A percentile compares a stretch with the other conserved stretches of the same genome.
Conservation (phyloP, 1,284 basidiomycete genomes). For the Cryptococcus maquisensis region DNA sequence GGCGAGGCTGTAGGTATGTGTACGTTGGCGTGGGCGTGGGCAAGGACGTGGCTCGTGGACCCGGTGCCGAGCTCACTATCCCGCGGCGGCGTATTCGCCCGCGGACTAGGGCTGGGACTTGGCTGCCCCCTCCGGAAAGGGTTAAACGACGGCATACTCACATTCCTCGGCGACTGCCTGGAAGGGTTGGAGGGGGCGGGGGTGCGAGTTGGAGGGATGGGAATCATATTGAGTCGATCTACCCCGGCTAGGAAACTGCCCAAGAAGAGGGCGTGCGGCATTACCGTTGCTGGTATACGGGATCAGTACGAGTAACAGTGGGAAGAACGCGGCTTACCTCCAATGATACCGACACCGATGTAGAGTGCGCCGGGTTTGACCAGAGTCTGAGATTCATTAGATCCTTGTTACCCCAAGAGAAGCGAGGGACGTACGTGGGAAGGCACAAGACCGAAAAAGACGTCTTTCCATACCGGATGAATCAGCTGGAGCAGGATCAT, state of each 20-base stretch:
- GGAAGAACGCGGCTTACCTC: constrained; percentile 26
- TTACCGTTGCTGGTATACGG: constrained; percentile 61
- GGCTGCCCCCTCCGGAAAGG: not conserved
- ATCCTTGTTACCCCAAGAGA: not conserved
- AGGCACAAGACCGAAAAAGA: constrained; percentile 83
- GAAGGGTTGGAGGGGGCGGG: too few species aligned
- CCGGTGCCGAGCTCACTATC: not conserved
- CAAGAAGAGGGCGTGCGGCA: constrained; percentile 87
- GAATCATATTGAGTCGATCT: constrained; percentile 56
- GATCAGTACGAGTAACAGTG: not conserved
- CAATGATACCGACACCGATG: constrained; percentile 60
- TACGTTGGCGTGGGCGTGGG: not conserved
- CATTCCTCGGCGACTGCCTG: constrained; percentile 3
- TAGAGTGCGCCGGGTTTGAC: constrained; percentile 60
- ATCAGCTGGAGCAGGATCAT: constrained; percentile 71
- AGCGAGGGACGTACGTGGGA: constrained; percentile 53
- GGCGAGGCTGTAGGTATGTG: not conserved
- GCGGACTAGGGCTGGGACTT: not conserved
- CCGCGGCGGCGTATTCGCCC: too few species aligned
- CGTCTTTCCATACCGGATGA: constrained; percentile 67
- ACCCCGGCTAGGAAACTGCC: constrained; percentile 81
- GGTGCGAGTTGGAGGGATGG: constrained; percentile 21
- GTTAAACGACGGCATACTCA: constrained; percentile 17
- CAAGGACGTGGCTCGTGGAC: not conserved
- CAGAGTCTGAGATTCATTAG: constrained; percentile 26